Conservation (phyloP, 345 rosid species). For the Gossypium stocksii region DNA sequence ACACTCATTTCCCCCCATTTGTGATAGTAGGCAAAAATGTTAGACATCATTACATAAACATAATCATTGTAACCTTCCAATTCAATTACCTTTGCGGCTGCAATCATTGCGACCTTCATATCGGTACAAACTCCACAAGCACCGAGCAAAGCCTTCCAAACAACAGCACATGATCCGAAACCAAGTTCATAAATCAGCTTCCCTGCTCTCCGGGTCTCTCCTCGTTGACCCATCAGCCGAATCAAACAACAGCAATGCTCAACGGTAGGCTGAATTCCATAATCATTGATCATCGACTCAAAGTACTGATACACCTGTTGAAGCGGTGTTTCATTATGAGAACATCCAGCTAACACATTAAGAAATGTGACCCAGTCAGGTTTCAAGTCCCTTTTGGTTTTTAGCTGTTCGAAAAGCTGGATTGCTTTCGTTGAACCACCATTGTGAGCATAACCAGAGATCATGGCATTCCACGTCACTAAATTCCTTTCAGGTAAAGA, state of each 20-base stretch:
- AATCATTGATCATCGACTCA: constrained; percentile 57
- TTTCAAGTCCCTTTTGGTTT: constrained; percentile 31
- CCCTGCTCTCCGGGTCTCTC: constrained; percentile 40
- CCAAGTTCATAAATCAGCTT: constrained; percentile 43
- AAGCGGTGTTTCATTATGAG: constrained; percentile 39
- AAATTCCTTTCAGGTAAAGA: constrained; percentile 48
- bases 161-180: constrained; percentile 37
- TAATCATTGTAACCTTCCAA: constrained; percentile 58
- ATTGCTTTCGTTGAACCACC: constrained; percentile 46
- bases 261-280: constrained; percentile 48
- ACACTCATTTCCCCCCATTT: constrained; percentile 54
- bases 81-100: constrained; percentile 43
- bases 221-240: constrained; percentile 54
- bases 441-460: constrained; percentile 67
- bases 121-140: constrained; percentile 50
- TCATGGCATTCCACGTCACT: constrained; percentile 75
- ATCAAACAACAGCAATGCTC: constrained; percentile 76
- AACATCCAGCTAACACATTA: constrained; percentile 60
- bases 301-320: constrained; percentile 37
- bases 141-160: constrained; percentile 74
- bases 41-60: constrained; percentile 59
- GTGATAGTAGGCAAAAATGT: constrained; percentile 46
- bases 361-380: constrained; percentile 75
- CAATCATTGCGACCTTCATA: constrained; percentile 40
- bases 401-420: constrained; percentile 44